Evolutionary conservation across 2,329 filamentous ascomycete species (phyloP).

Genomic region (Ophiostoma populinum): DNA sequence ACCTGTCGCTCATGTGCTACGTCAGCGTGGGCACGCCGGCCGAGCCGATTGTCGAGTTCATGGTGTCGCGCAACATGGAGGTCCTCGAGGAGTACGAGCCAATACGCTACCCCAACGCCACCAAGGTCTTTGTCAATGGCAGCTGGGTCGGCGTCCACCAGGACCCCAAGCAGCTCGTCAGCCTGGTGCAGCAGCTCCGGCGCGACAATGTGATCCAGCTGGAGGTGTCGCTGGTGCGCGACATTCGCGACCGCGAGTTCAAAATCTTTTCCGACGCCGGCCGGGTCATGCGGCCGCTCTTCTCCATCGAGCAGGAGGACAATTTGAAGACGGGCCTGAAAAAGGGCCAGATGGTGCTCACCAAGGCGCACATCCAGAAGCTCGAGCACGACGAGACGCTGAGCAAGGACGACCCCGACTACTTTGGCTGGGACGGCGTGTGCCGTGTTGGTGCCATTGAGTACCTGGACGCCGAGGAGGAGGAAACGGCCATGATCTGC

Average conservation of each 20-base stretch:
- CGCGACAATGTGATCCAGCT: constrained; percentile 71
- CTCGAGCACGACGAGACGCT: constrained; percentile 50
- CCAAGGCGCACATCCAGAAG: constrained; percentile 60
- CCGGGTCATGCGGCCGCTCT: constrained; percentile 80
- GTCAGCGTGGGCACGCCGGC: constrained; percentile 89
- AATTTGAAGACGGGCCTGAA: constrained; percentile 42
- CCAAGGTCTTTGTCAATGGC: constrained; percentile 96
- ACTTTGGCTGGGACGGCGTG: constrained; percentile 78
- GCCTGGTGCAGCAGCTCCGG: constrained; percentile 58
- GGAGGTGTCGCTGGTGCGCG: constrained; percentile 86
- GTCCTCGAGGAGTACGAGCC: constrained; percentile 90
- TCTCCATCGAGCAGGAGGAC: constrained; percentile 80
- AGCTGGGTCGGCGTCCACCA: constrained; percentile 94
- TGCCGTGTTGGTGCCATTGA: constrained; percentile 77
- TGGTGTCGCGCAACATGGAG: constrained; percentile 93
- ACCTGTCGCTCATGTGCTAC: constrained; percentile 93
- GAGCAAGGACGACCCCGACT: constrained; percentile 38
- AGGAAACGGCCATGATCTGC: constrained; percentile 97
- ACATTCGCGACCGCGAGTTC: constrained; percentile 94
- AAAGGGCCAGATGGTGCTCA: constrained; percentile 62
- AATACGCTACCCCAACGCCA: constrained; percentile 70
- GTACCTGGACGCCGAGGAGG: constrained; percentile 94
- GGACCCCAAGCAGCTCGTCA: constrained; percentile 72
- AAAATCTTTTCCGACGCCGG: constrained; percentile 97
- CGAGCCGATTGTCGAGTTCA: constrained; percentile 82